Base-by-base conservation (phyloP, 2,329 filamentous ascomycete species). In the Byssothecium circinans region DNA sequence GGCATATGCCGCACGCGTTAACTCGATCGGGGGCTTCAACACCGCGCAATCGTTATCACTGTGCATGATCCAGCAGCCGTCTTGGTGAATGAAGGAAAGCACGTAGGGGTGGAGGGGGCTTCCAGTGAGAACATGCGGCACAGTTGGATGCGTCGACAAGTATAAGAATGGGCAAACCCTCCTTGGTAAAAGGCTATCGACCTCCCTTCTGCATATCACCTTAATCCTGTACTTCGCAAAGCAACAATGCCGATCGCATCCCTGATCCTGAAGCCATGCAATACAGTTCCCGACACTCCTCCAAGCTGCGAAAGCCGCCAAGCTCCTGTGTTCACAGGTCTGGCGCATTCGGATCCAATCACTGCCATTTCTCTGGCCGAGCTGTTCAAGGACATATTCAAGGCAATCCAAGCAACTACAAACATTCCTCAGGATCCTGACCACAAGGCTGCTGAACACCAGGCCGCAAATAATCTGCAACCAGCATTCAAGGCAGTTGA, bases 371-470 rank as follows among this genome's bases (percentile, higher is more conserved):
- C 35, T 41, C 29, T 49, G 36, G 46, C 46, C 17, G 23, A 44
- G 46, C 46, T 43, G 46, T 41, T 49, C 8, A 49, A 49, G 41
- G 46, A 49, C 43, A 35, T 33, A 3, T 34, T 49, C 35, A 44
- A 49, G 35, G 41, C 38, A 43, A 36, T 49, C 46, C 34, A 41
- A 49, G 46, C 35, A 49, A 49, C 46, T 49, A 36, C 23, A 25
- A 39, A 49, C 19, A 44, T 29, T 35, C 23, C 35, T 18, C 20
- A 49, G 41, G 29, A 18, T 48, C 11, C 8, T 49, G 34, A 49
- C 15, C 18, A 18, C 15, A 15, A 42, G 8, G 12, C 12, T 42
- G 22, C 38, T 47, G 23, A 47, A 37, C 33, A 11, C 18, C 8
- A 46, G 37, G 37, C 38, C 33, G 39, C 37, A 47, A 33, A 47